Evolutionary conservation across 108 stramenopile genomes (phyloP).

Genomic region (Pseudonitzschia delicatissima): DNA sequence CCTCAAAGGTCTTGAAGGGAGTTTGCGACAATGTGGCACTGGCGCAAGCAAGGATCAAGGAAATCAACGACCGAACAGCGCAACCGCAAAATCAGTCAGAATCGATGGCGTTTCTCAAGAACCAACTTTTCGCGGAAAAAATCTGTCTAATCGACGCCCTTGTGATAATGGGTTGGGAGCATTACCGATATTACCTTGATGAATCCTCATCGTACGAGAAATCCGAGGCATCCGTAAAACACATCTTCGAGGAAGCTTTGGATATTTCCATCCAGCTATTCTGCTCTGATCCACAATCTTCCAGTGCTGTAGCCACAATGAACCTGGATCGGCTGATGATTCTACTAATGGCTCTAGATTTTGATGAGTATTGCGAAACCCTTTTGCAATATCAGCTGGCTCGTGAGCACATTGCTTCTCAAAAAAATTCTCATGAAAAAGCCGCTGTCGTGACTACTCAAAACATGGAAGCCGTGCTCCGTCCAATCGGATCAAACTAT

Average conservation of each 20-base stretch:
- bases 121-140: slow-evolving; percentile 7
- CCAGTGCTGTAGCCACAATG: not conserved
- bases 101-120: not conserved
- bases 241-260: slow-evolving; percentile 9
- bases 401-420: not conserved
- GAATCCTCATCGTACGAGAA: slow-evolving; percentile 2
- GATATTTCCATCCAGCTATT: slow-evolving; percentile 4
- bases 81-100: not conserved
- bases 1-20: not conserved
- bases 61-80: not conserved
- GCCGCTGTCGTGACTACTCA: not conserved
- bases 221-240: not conserved
- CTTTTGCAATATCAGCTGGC: not conserved
- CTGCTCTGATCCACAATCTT: not conserved
- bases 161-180: slow-evolving; percentile 7
- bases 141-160: slow-evolving; percentile 3
- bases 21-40: not conserved
- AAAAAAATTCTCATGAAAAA: not conserved
- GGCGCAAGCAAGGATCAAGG: not conserved
- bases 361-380: slow-evolving; percentile 11
- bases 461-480: not conserved
- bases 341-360: not conserved
- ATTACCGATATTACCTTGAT: not conserved
- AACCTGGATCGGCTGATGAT: slow-evolving; percentile 5
- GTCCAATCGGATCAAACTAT: not conserved